Conservation (phyloP, 2,329 filamentous ascomycete species). For the Fusarium pseudoanthophilum region DNA sequence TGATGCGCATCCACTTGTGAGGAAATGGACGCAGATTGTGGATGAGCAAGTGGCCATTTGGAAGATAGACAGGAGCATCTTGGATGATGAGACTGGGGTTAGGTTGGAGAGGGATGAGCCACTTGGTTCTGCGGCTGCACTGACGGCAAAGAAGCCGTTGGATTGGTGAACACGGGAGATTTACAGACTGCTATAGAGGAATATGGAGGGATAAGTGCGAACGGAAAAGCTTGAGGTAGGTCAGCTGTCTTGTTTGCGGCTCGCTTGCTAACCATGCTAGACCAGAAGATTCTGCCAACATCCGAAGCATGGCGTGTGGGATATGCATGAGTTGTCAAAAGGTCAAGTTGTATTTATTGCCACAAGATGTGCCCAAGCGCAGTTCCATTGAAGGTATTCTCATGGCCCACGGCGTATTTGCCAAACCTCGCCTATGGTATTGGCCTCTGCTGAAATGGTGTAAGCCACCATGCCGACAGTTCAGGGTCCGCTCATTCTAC, state of each 20-base stretch:
- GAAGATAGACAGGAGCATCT: conserved; percentile 49
- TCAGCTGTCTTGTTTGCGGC: neutral
- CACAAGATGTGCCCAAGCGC: neutral
- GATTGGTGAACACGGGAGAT: conserved; percentile 50
- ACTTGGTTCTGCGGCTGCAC: conserved; percentile 35
- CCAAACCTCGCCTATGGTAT: neutral
- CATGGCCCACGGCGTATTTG: neutral
- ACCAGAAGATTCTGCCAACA: neutral
- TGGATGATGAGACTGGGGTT: conserved; percentile 48
- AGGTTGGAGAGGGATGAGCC: conserved; percentile 48
- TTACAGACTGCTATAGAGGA: neutral
- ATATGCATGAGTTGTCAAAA: neutral
- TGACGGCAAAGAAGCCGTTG: conserved; percentile 48
- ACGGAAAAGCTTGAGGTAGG: conserved; percentile 5
- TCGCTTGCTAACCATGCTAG: neutral
- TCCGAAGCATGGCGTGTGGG: no score
- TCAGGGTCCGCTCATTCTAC: neutral
- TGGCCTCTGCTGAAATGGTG: neutral
- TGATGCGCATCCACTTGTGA: conserved; percentile 72
- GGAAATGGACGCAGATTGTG: conserved; percentile 64
- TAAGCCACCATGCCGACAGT: neutral
- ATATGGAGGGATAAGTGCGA: neutral
- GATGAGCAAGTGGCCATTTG: conserved; percentile 48
- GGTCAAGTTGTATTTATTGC: neutral
- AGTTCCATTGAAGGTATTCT: neutral